Evolutionary conservation across 352 stramenopile genomes (phyloP).

Genomic region (Plasmopara viticola): DNA sequence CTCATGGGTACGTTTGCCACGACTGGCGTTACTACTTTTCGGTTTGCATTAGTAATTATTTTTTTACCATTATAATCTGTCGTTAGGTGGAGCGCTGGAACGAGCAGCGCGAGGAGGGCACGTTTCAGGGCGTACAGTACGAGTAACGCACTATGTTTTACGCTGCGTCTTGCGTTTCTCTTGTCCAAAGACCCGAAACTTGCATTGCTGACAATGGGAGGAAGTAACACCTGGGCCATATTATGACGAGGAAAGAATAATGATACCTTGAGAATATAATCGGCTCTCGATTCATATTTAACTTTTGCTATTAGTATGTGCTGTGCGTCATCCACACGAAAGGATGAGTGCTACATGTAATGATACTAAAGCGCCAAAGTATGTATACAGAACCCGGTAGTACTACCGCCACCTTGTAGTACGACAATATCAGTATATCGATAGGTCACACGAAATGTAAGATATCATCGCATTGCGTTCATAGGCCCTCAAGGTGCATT

Average conservation of each 20-base stretch:
- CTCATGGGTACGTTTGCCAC: conserved; percentile 50
- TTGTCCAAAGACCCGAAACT: conserved; percentile 7
- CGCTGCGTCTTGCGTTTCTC: conserved; percentile 7
- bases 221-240: conserved; percentile 2
- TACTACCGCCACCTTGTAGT: too few species aligned
- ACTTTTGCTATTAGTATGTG: too few species aligned
- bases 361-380: too few species aligned
- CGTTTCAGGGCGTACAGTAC: conserved; percentile 79
- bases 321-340: too few species aligned
- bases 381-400: too few species aligned
- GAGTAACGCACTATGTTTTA: conserved; percentile 14
- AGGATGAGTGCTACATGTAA: too few species aligned
- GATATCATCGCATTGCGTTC: conserved; percentile 76
- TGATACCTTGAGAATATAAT: too few species aligned
- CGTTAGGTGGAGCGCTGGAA: conserved; percentile 71
- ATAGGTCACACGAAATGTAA: too few species aligned
- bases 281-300: too few species aligned
- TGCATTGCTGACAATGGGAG: neutral
- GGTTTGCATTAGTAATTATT: conserved; percentile 2
- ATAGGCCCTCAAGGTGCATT: conserved; percentile 96
- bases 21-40: neutral
- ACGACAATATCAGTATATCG: too few species aligned
- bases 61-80: conserved; percentile 2
- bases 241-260: too few species aligned
- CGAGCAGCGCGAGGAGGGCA: conserved; percentile 74